Conservation (phyloP, 2,329 filamentous ascomycete genomes). For the Nectriaceae sp. region DNA sequence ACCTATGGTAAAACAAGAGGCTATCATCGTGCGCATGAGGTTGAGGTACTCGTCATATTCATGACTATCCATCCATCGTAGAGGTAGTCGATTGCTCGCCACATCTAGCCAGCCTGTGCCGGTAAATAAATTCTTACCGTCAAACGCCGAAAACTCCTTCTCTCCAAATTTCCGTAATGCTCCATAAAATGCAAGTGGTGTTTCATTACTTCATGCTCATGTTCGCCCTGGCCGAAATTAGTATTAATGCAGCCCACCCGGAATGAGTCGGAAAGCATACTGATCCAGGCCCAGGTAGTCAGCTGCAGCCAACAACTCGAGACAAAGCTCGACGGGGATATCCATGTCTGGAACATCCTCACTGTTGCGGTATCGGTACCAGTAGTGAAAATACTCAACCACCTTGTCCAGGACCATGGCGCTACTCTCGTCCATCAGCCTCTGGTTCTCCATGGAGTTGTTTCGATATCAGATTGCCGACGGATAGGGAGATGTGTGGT, state of each 20-base stretch:
- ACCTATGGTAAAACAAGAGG: background rate
- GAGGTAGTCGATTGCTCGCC: slow-evolving; percentile 2
- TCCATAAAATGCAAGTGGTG: slow-evolving; percentile 1
- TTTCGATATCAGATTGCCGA: slow-evolving; percentile 14
- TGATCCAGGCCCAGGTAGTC: slow-evolving; percentile 73
- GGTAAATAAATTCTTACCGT: slow-evolving; percentile 4
- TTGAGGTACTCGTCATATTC: slow-evolving; percentile 16
- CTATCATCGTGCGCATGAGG: background rate
- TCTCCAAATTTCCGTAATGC: slow-evolving; percentile 20
- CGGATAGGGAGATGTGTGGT: slow-evolving; percentile 31
- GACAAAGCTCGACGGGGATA: slow-evolving; percentile 74
- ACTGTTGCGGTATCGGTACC: slow-evolving; percentile 69
- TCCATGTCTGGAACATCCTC: slow-evolving; percentile 81
- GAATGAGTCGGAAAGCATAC: slow-evolving; percentile 36
- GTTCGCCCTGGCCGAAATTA: slow-evolving; percentile 37
- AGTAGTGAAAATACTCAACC: slow-evolving; percentile 82
- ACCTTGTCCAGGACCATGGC: slow-evolving; percentile 77
- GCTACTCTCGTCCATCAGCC: slow-evolving; percentile 45
- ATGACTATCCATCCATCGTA: slow-evolving; percentile 2
- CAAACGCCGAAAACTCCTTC: slow-evolving; percentile 15
- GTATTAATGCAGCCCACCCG: slow-evolving; percentile 23
- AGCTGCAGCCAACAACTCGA: slow-evolving; percentile 76
- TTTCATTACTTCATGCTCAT: slow-evolving; percentile 38
- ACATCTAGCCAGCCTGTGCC: background rate
- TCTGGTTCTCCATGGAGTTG: slow-evolving; percentile 10